Base-by-base conservation (phyloP, 192 early-diverging fungal genomes). In the Chytriomyces confervae region DNA sequence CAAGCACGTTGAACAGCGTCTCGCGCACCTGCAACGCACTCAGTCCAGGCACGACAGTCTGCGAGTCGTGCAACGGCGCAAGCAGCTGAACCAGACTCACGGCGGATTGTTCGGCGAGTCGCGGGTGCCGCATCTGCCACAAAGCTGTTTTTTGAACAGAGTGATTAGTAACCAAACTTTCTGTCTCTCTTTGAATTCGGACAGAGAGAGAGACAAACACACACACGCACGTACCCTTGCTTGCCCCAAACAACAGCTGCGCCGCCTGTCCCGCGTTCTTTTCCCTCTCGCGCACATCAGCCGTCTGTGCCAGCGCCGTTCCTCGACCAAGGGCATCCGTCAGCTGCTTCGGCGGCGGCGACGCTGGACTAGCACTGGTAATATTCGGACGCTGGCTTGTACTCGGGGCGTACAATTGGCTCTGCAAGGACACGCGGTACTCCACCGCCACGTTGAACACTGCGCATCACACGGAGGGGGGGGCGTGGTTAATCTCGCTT, bases 121-220 rank as follows among this genome's bases (percentile, higher is more conserved):
- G 57, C 29, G 51, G 61, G 20, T 62, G 72, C 10, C 72, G 27
- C n/a, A 74, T 27, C 27, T 74, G 72, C 61, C 61, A 61, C 45
- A 74, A 27, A 5, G 72, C 72, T 74, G 53, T 36, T 36, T 36
- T 16, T 60, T 72, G 3, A 29, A 64, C 5, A 29, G 20, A 64
- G 45, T 5, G 45, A 16, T 67, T 0, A 11, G 27, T 45, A 11
- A n/a, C 5, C 18, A 18, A 18, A 65, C 64, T 23, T 29, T 36
- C 13, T 1, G 36, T 29, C 27, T 36, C 16, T 29, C 16, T 29
- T 13, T 24, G 18, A 18, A 24, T 65, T 65, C 16, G 36, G 20
- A 65, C 64, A 23, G 36, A 36, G 36, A 36, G 36, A 36, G 36
- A 36, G 36, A 36, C 36, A 36, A 36, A 36, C 36, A 36, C 1